Evolutionary conservation across 441 rosid species (phyloP).

Genomic region (Melastoma candidum): DNA sequence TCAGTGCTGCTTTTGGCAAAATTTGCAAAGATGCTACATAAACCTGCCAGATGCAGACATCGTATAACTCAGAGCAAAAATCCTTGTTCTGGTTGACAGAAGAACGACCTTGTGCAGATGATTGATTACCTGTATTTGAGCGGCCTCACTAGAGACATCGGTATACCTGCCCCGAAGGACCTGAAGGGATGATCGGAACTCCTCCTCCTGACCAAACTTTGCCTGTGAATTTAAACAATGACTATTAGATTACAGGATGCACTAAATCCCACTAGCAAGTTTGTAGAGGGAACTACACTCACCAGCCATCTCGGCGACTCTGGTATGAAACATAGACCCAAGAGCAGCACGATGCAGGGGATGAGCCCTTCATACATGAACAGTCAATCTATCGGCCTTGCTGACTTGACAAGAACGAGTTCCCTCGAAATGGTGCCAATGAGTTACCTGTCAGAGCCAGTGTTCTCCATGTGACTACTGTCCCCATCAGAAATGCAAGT

Average conservation of each 20-base stretch:
- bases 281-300: constrained; percentile 4
- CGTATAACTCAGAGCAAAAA: constrained; percentile 2
- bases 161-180: constrained; percentile 59
- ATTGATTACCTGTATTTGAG: constrained; percentile 49
- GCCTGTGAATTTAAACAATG: constrained; percentile 31
- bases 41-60: constrained; percentile 21
- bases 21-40: constrained; percentile 37
- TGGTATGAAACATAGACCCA: constrained; percentile 63
- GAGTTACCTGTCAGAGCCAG: constrained; percentile 66
- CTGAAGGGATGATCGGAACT: constrained; percentile 48
- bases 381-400: no score
- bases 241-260: not conserved
- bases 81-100: not conserved
- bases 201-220: constrained; percentile 50
- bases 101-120: not conserved
- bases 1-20: constrained; percentile 53
- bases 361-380: constrained; percentile 20
- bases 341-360: constrained; percentile 64
- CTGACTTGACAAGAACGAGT: no score
- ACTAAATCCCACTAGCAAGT: not conserved
- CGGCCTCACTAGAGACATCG: constrained; percentile 59
- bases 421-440: no score
- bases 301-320: constrained; percentile 98
- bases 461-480: constrained; percentile 65
- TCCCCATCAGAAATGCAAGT: constrained; percentile 48